Percentiles rank a stretch among this genome's conserved stretches.
These are phyloP conservation scores for Solanum medicagineum DNA, from an alignment of 257 asterid species.

Conservation along the genomic window DNA sequence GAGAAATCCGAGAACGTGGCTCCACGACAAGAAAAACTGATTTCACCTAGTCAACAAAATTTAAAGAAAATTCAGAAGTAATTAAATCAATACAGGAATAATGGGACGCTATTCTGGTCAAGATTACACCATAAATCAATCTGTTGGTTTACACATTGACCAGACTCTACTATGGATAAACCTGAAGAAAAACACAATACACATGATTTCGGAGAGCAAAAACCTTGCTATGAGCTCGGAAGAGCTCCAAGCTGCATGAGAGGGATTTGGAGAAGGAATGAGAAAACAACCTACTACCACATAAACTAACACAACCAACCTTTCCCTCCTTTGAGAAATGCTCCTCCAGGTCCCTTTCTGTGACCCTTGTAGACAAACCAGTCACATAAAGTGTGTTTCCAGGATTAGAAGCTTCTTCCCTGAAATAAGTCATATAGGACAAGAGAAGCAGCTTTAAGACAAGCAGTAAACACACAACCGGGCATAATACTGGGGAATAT, in stretches of 20 bases:
- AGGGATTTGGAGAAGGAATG: not conserved
- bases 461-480: not conserved
- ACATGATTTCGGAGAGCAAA: not conserved
- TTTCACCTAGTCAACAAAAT: not conserved
- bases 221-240: not conserved
- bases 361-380: conserved; percentile 29
- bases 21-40: conserved; percentile 16
- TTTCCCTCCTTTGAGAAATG: conserved; percentile 26
- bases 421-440: not conserved
- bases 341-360: conserved; percentile 24
- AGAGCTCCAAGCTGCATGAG: not conserved
- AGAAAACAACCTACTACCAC: not conserved
- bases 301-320: conserved; percentile 1
- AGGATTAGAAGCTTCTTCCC: conserved; percentile 13
- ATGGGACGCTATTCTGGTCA: not conserved
- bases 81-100: not conserved
- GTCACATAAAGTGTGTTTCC: conserved; percentile 35
- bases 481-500: not conserved
- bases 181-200: not conserved
- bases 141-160: not conserved
- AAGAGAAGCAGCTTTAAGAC: not conserved
- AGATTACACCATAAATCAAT: not conserved
- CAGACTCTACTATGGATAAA: not conserved
- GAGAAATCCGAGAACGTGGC: conserved; percentile 26
- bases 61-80: not conserved